Base-by-base conservation (phyloP, 257 asterid genomes). In the Lavandula angustifolia region DNA sequence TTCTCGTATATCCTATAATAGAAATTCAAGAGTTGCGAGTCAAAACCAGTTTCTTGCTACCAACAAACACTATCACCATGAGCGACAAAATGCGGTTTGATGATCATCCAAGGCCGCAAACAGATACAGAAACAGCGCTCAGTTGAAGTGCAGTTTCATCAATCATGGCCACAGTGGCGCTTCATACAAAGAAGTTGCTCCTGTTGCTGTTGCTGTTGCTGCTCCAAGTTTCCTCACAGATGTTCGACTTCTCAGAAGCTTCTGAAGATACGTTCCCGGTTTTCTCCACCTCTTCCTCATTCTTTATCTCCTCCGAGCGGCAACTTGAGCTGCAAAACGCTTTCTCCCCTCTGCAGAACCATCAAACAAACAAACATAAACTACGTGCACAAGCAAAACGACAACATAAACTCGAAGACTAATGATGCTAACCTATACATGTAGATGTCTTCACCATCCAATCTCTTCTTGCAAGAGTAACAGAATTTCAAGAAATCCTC, bases 381-480 rank as follows among this genome's bases (percentile, higher is more conserved):
- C 8, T 4, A 41, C 27, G 10, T 9, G n/a, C 31, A 12, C 3
- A 49, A 35, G 11, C 17, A 47, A 32, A 1, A 22, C 0, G 41
- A 7, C 13, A 43, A 7, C 1, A 34, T 2, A 12, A 51, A 16
- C 46, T 22, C 27, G 1, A 22, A 22, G 27, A 22, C 27, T 44
- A 12, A 1, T 42, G 8, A 12, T 73, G 84, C 18, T 48, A 56
- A 91, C 98, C 98, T 84, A 74, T 91, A 91, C 86, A 91, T 91
- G 79, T 73, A 91, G 48, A 87, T 87, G 71, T 91, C 98, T 80
- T 85, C 87, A n/a, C 96, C 98, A 16, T 91, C 98, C 81, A 91
- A 66, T 59, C 66, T 69, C 86, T 91, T 91, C 79, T 80, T 62
- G 95, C 98, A 91, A 53, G 80, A 76, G 75, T 69, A 76, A 68